These are phyloP conservation scores for Zygosaccharomyces pseudobailii DNA, from an alignment of 1,139 yeast genomes.

Conservation along the genomic window DNA sequence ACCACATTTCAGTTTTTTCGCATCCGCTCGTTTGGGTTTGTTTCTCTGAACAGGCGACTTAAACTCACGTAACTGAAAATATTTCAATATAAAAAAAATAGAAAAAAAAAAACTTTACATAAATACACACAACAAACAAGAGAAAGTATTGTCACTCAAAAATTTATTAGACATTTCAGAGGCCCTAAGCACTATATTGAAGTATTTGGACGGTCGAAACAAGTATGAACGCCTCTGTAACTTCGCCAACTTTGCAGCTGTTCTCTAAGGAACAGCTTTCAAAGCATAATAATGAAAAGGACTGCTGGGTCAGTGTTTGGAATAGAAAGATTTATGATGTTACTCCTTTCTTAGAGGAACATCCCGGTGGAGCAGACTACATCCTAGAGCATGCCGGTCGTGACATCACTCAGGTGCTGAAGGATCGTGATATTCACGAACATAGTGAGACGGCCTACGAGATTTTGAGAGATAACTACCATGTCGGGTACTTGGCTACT, in stretches of 20 bases:
- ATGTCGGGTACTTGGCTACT: constrained; percentile 61
- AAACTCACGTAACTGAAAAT: background rate
- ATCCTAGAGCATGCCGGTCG: constrained; percentile 75
- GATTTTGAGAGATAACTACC: constrained; percentile 71
- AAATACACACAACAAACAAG: background rate
- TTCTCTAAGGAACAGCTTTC: constrained; percentile 42
- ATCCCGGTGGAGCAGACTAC: constrained; percentile 78
- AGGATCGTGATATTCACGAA: constrained; percentile 62
- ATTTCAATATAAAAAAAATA: background rate
- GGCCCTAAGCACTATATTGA: background rate
- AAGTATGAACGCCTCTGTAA: background rate
- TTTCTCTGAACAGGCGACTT: background rate
- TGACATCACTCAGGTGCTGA: constrained; percentile 75
- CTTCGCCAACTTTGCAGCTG: constrained; percentile 40
- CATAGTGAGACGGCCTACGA: constrained; percentile 89
- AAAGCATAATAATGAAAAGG: constrained; percentile 45
- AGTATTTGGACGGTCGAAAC: background rate
- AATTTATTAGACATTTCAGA: background rate
- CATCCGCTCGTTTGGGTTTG: background rate
- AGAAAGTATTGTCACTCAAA: too few relatives aligned
- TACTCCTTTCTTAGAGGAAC: constrained; percentile 70
- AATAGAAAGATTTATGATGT: constrained; percentile 81
- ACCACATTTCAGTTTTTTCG: background rate
- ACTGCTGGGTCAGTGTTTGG: constrained; percentile 75
- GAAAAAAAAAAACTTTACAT: background rate